Conservation (phyloP, 2,329 filamentous ascomycete genomes). For the Parasarocladium wereldwijsianum region DNA sequence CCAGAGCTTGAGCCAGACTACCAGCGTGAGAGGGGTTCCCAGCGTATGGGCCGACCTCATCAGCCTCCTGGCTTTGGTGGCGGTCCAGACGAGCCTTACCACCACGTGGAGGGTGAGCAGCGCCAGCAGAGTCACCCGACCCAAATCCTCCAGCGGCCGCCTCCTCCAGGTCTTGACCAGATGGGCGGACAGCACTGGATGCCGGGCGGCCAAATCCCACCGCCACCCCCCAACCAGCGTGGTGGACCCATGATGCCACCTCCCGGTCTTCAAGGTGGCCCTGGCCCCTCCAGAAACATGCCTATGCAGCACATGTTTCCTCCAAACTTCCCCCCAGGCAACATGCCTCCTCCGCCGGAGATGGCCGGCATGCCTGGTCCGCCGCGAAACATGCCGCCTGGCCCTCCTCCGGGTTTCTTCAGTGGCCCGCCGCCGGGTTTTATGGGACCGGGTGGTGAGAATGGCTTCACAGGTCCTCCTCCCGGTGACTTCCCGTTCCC, state of each 20-base stretch:
- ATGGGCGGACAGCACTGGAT: conserved; percentile 44
- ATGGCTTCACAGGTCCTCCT: conserved; percentile 38
- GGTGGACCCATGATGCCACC: conserved; percentile 43
- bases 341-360: conserved; percentile 29
- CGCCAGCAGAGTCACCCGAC: conserved; percentile 40
- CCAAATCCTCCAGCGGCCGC: conserved; percentile 50
- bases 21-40: conserved; percentile 17
- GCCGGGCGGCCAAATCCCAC: conserved; percentile 28
- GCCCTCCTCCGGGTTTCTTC: conserved; percentile 46
- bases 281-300: conserved; percentile 28
- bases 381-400: conserved; percentile 36
- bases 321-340: conserved; percentile 41
- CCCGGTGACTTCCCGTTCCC: conserved; percentile 27
- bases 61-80: conserved; percentile 34
- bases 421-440: conserved; percentile 35
- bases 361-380: conserved; percentile 35
- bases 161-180: conserved; percentile 44
- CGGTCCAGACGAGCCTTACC: conserved; percentile 39
- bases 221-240: conserved; percentile 16
- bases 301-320: conserved; percentile 45
- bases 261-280: conserved; percentile 33
- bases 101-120: conserved; percentile 31
- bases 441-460: conserved; percentile 38
- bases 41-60: conserved; percentile 27
- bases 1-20: conserved; percentile 32